Base-by-base conservation (phyloP, 805 yeast species). In the Citeromyces matritensis region DNA sequence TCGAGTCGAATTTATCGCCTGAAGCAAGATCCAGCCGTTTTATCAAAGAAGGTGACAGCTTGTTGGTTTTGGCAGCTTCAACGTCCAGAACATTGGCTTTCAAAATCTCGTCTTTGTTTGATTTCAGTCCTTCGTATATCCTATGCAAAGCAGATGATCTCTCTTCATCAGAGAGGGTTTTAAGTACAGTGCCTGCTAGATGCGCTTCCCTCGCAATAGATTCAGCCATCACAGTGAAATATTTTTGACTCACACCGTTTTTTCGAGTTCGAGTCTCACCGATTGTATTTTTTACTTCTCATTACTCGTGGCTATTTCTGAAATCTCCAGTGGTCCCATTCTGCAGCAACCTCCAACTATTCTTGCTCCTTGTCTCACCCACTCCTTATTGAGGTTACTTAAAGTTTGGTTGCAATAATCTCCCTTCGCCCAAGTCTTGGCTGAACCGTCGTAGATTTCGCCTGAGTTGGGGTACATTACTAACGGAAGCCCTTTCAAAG, bases 1-100 rank as follows among this genome's bases (percentile, higher is more conserved):
- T 91, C 17, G 81, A 61, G 39, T 86, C 97, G 47, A 71, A 91
- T 53, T 93, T 91, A 36, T 80, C 95, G 33, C 77, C 73, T 39
- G 67, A 71, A 30, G 81, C 67, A 26, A 91, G 60, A 49, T 93
- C 97, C 10, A 91, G 62, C 42, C 99, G 65, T 48, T 83, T 86
- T 32, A 86, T 60, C 42, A 91, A 58, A 2, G 96, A 69, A 0
- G 73, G 53, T 1, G 91, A 63, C 23, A 88, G 55, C 5, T 72
- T 66, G 29, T 69, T 62, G n/a, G 58, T 51, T 25, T 53, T 56
- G 2, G 95, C 95, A 21, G 63, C 64, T 29, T 68, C 69, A 63
- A 91, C 61, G 53, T 91, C 99, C 30, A 63, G 45, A 40, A 62
- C 55, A 54, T 91, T 91, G 13, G 94, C 94, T 25, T 49, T 60